A percentile compares a stretch with the other conserved stretches of the same genome.
Conservation (phyloP, 1,284 basidiomycete genomes). For the Pseudozyma tsukubaensis region DNA sequence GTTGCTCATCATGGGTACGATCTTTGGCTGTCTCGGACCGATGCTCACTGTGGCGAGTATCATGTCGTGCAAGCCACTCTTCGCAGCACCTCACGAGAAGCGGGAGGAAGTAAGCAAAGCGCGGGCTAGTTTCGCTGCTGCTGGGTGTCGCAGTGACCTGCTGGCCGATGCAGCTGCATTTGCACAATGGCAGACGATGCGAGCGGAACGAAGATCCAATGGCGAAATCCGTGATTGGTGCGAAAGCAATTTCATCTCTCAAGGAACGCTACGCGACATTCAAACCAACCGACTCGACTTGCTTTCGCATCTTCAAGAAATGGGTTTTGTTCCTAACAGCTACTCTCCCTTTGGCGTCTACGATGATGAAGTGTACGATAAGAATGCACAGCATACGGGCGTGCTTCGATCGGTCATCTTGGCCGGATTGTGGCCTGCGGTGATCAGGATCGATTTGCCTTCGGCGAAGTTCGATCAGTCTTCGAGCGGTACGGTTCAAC, state of each 20-base stretch:
- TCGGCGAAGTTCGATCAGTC: slow-evolving; percentile 61
- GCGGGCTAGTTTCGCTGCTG: slow-evolving; percentile 68
- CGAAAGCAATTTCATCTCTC: slow-evolving; percentile 88
- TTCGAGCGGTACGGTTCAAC: slow-evolving; percentile 59
- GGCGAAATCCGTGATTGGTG: slow-evolving; percentile 77
- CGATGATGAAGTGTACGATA: slow-evolving; percentile 68
- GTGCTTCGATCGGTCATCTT: slow-evolving; percentile 59
- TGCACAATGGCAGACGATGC: slow-evolving; percentile 75
- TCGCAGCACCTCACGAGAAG: slow-evolving; percentile 82
- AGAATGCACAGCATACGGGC: slow-evolving; percentile 45
- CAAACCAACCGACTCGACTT: slow-evolving; percentile 83
- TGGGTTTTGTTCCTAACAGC: slow-evolving; percentile 76
- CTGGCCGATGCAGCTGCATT: slow-evolving; percentile 85
- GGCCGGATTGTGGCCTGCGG: slow-evolving; percentile 72
- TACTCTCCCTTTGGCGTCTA: slow-evolving; percentile 53
- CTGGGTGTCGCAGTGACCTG: slow-evolving; percentile 83
- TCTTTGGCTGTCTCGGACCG: slow-evolving; percentile 66
- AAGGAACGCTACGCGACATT: slow-evolving; percentile 82
- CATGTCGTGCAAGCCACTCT: slow-evolving; percentile 87
- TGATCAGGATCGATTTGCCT: slow-evolving; percentile 59
- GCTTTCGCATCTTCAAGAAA: slow-evolving; percentile 77
- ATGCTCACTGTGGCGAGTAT: slow-evolving; percentile 74
- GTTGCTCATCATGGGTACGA: slow-evolving; percentile 71
- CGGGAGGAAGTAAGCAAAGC: slow-evolving; percentile 80
- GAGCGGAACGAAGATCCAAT: slow-evolving; percentile 72